Evolutionary conservation across 140 eudicot species (phyloP).

Genomic region (Oenanthe javanica): DNA sequence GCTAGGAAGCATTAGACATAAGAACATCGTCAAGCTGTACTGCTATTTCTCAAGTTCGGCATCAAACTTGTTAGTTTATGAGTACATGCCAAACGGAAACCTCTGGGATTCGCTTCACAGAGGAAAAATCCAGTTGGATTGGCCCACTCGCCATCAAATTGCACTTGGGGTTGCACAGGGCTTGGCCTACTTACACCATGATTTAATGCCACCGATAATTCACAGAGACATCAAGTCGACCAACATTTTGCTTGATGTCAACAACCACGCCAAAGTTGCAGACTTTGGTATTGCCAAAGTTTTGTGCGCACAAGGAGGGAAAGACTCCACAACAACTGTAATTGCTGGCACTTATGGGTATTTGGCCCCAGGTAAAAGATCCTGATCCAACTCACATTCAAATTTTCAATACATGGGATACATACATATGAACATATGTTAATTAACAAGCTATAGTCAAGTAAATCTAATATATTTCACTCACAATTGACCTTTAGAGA

Average conservation of each 20-base stretch:
- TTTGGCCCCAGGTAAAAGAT: conserved; percentile 75
- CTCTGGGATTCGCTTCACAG: conserved; percentile 88
- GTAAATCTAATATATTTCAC: background rate
- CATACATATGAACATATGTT: background rate
- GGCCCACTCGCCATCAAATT: conserved; percentile 81
- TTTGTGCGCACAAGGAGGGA: conserved; percentile 64
- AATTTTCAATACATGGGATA: background rate
- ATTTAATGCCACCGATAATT: conserved; percentile 72
- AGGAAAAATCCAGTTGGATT: conserved; percentile 64
- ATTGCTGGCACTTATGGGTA: conserved; percentile 93
- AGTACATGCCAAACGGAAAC: conserved; percentile 89
- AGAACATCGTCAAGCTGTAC: conserved; percentile 81
- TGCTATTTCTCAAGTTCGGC: conserved; percentile 68
- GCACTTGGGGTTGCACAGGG: conserved; percentile 95
- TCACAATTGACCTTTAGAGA: background rate
- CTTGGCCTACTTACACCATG: conserved; percentile 88
- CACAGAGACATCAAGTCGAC: conserved; percentile 95
- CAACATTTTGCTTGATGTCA: conserved; percentile 66
- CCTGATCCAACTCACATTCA: background rate
- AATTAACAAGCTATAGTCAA: background rate
- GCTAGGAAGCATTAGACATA: conserved; percentile 87
- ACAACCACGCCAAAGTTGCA: conserved; percentile 77
- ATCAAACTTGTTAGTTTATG: conserved; percentile 85
- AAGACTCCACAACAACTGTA: conserved; percentile 73
- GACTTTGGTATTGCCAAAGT: conserved; percentile 97